phyloP scores from a whole-genome alignment of 2,329 filamentous ascomycete genomes.

The Colletotrichum orbiculare region DNA sequence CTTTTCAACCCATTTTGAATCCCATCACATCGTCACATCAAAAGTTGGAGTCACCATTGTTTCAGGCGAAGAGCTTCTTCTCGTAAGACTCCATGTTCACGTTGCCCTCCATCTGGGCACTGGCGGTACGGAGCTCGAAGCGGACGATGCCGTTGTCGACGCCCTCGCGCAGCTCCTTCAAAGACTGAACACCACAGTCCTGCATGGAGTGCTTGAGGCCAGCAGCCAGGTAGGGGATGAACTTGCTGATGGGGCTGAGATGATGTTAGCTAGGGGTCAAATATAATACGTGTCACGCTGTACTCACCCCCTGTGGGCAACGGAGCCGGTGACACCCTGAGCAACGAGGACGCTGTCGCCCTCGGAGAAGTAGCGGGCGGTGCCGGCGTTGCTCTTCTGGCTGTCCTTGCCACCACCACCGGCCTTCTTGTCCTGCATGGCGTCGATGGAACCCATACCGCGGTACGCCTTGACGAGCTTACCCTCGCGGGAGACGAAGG shows the following conservation, averaged over 20 bases:
- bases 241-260: constrained; percentile 84
- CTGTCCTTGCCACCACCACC: constrained; percentile 77
- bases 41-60: constrained; percentile 1
- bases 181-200: constrained; percentile 88
- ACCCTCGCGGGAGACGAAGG: constrained; percentile 94
- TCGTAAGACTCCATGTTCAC: constrained; percentile 99
- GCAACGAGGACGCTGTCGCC: constrained; percentile 94
- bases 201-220: constrained; percentile 98
- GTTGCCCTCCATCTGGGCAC: constrained; percentile 94
- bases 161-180: constrained; percentile 79
- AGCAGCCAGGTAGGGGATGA: constrained; percentile 93
- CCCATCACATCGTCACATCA: constrained; percentile 16
- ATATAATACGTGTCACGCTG: background rate
- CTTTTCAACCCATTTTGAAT: constrained; percentile 14
- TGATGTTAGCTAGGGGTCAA: constrained; percentile 43
- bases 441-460: constrained; percentile 98
- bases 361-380: constrained; percentile 98
- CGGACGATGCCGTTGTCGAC: constrained; percentile 81
- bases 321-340: constrained; percentile 91
- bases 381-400: constrained; percentile 90
- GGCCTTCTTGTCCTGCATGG: constrained; percentile 99
- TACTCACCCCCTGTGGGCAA: constrained; percentile 77
- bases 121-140: constrained; percentile 94
- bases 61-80: constrained; percentile 97
- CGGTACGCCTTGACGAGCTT: constrained; percentile 99